Evolutionary conservation across 768 basidiomycete species (phyloP).

Genomic region (Termitomyces sp.): DNA sequence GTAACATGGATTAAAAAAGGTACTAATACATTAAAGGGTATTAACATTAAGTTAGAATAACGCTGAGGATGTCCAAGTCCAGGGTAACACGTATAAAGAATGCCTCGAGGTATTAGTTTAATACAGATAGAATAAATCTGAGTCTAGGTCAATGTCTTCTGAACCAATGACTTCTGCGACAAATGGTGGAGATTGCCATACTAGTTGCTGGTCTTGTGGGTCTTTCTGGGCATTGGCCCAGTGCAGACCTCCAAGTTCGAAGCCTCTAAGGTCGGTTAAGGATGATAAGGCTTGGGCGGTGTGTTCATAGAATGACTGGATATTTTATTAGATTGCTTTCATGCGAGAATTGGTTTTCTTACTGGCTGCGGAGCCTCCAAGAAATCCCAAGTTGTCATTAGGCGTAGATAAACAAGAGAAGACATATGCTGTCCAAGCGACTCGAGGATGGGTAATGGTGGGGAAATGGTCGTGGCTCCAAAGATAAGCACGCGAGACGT

Average conservation of each 20-base stretch:
- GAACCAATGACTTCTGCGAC: conserved; percentile 23
- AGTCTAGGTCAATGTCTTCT: conserved; percentile 30
- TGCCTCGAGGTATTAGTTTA: conserved; percentile 12
- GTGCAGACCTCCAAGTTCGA: conserved; percentile 75
- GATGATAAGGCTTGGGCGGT: conserved; percentile 55
- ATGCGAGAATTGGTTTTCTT: conserved; percentile 24
- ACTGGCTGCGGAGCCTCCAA: conserved; percentile 49
- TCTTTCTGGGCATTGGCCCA: conserved; percentile 58
- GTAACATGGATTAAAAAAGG: not conserved
- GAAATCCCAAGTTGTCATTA: conserved; percentile 57
- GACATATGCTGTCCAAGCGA: conserved; percentile 55
- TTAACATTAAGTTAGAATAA: not conserved
- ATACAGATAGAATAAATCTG: conserved; percentile 30
- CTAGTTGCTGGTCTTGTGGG: conserved; percentile 37
- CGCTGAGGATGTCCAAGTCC: not conserved
- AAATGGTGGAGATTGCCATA: conserved; percentile 54
- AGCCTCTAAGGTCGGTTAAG: conserved; percentile 58
- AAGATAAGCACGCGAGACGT: conserved; percentile 52
- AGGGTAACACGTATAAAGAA: not conserved
- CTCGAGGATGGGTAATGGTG: conserved; percentile 56
- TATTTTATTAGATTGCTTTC: conserved; percentile 11
- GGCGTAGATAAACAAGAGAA: conserved; percentile 59
- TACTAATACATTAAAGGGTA: not conserved
- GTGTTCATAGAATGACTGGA: conserved; percentile 60
- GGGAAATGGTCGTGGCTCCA: conserved; percentile 54